phyloP scores from a whole-genome alignment of 2,329 filamentous ascomycete genomes.

The Cadophora luteo-olivacea region DNA sequence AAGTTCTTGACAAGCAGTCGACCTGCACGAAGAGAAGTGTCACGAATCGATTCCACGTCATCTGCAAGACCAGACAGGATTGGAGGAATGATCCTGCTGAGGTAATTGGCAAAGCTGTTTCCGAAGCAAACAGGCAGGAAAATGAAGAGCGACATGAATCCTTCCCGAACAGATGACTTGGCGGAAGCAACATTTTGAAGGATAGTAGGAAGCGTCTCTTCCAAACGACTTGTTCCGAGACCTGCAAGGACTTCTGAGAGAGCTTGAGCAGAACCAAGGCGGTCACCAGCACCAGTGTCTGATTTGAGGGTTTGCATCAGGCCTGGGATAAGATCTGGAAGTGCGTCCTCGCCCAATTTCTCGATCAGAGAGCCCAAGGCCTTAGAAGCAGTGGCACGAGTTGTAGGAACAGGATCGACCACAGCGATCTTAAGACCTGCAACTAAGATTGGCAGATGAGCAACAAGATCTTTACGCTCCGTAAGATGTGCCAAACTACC shows the following conservation, averaged over 20 bases:
- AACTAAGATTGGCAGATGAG: constrained; percentile 90
- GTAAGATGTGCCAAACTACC: constrained; percentile 96
- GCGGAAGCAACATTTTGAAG: constrained; percentile 93
- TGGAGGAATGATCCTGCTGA: constrained; percentile 92
- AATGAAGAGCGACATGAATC: constrained; percentile 99
- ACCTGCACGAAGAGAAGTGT: constrained; percentile 93
- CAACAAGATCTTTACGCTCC: constrained; percentile 90
- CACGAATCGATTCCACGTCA: constrained; percentile 93
- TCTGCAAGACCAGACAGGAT: constrained; percentile 94
- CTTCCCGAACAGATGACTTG: constrained; percentile 90
- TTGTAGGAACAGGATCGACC: constrained; percentile 95
- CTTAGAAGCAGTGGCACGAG: constrained; percentile 93
- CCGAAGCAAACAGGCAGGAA: constrained; percentile 99
- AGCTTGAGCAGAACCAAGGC: constrained; percentile 94
- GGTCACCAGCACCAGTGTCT: constrained; percentile 93
- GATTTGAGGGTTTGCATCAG: constrained; percentile 98
- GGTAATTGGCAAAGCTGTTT: constrained; percentile 96
- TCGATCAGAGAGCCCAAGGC: constrained; percentile 96
- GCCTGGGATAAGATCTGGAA: constrained; percentile 95
- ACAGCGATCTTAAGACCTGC: constrained; percentile 87
- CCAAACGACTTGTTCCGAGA: constrained; percentile 87
- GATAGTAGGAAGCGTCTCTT: constrained; percentile 95
- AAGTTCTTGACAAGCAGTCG: constrained; percentile 98
- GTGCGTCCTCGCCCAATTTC: constrained; percentile 94
- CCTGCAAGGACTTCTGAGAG: constrained; percentile 96